These are phyloP conservation scores for Trichophyton equinum DNA, from an alignment of 2,329 filamentous ascomycete species.

Conservation along the genomic window DNA sequence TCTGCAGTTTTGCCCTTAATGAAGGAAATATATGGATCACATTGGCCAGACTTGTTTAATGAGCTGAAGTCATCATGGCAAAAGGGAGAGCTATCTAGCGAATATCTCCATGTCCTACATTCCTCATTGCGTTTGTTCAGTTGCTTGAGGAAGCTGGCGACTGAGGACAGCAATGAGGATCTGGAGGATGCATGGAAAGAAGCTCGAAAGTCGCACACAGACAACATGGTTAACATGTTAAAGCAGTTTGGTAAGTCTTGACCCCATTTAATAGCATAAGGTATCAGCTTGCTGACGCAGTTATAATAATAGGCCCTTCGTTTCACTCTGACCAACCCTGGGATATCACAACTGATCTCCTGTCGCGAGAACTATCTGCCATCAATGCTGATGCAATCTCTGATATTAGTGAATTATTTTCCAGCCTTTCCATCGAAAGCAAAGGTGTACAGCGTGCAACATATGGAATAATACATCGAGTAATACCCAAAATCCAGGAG, in stretches of 20 bases:
- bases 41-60: constrained; percentile 60
- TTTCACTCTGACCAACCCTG: constrained; percentile 52
- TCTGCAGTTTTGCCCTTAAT: constrained; percentile 56
- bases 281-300: background rate
- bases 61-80: constrained; percentile 49
- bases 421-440: constrained; percentile 63
- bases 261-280: background rate
- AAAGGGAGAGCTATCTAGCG: constrained; percentile 35
- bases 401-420: constrained; percentile 58
- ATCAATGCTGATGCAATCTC: constrained; percentile 51
- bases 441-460: constrained; percentile 64
- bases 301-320: constrained; percentile 28
- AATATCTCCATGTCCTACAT: constrained; percentile 51
- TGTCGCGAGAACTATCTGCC: constrained; percentile 56
- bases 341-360: constrained; percentile 60
- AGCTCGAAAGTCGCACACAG: constrained; percentile 47
- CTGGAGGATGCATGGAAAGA: constrained; percentile 60
- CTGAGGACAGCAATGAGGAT: constrained; percentile 64
- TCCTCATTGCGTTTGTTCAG: constrained; percentile 60
- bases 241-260: constrained; percentile 27
- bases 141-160: constrained; percentile 46
- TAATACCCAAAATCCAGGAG: constrained; percentile 67
- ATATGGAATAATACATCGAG: constrained; percentile 65
- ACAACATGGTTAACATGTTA: constrained; percentile 35
- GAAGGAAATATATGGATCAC: constrained; percentile 70